These are phyloP conservation scores for Neurospora pannonica DNA, from an alignment of 495 filamentous ascomycete genomes.

Conservation along the genomic window DNA sequence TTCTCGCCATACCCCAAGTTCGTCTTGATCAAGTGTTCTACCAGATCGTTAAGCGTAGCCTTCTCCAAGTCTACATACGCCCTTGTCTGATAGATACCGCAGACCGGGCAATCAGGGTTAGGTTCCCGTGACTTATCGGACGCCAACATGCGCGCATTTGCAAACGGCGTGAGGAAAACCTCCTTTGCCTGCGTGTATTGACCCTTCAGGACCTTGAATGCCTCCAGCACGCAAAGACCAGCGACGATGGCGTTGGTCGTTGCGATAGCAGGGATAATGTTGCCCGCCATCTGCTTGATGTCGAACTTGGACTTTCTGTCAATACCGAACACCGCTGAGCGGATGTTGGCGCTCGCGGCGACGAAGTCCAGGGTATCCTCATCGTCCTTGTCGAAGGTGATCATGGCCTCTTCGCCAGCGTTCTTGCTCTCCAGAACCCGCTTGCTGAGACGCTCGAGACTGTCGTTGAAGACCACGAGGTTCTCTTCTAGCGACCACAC, in stretches of 20 bases:
- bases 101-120: conserved; percentile 72
- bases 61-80: conserved; percentile 59
- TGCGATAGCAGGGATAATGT: conserved; percentile 97
- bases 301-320: conserved; percentile 86
- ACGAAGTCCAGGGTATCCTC: conserved; percentile 94
- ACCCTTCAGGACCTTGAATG: conserved; percentile 78
- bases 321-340: conserved; percentile 78
- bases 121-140: conserved; percentile 65
- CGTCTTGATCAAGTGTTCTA: conserved; percentile 59
- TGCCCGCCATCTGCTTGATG: conserved; percentile 98
- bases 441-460: conserved; percentile 64
- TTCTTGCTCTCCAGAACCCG: conserved; percentile 54
- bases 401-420: conserved; percentile 45
- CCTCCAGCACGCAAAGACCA: conserved; percentile 83
- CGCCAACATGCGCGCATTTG: conserved; percentile 61
- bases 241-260: conserved; percentile 97
- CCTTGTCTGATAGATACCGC: conserved; percentile 59
- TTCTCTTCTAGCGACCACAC: conserved; percentile 79
- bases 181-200: conserved; percentile 56
- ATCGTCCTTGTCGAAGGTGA: conserved; percentile 96
- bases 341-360: conserved; percentile 76
- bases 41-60: conserved; percentile 73
- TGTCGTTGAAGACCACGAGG: conserved; percentile 77
- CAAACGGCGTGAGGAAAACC: conserved; percentile 73
- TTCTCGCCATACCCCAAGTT: conserved; percentile 70